Conservation (phyloP, 164 flowering plant species). For the Platanus orientalis region DNA sequence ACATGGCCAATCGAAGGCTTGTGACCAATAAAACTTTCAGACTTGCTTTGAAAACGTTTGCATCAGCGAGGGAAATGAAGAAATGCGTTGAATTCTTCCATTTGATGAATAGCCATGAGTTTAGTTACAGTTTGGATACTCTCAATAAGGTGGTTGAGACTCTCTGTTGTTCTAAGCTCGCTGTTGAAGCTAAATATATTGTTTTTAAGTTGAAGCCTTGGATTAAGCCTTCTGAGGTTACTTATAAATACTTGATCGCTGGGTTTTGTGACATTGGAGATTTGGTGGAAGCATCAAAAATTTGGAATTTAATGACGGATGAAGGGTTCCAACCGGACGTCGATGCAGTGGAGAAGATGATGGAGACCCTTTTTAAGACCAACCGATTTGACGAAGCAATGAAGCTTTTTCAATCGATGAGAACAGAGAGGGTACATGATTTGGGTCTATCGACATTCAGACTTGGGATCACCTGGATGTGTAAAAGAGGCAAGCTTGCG, state of each 20-base stretch:
- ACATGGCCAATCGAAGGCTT: conserved; percentile 37
- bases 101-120: conserved; percentile 55
- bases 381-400: conserved; percentile 57
- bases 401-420: conserved; percentile 56
- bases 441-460: conserved; percentile 60
- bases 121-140: conserved; percentile 43
- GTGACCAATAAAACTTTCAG: conserved; percentile 52
- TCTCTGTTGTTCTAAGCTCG: conserved; percentile 53
- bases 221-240: conserved; percentile 47
- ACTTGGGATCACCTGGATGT: conserved; percentile 71
- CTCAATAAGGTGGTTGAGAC: conserved; percentile 56
- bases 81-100: conserved; percentile 81
- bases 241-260: conserved; percentile 50
- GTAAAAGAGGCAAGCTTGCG: conserved; percentile 50
- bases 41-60: conserved; percentile 53
- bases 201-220: conserved; percentile 50
- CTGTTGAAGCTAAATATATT: conserved; percentile 60
- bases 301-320: conserved; percentile 84
- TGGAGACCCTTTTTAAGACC: conserved; percentile 66
- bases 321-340: conserved; percentile 58
- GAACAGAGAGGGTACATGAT: conserved; percentile 36
- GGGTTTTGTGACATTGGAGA: conserved; percentile 80
- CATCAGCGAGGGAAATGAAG: conserved; percentile 70
- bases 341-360: conserved; percentile 48
- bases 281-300: conserved; percentile 66